Base-by-base conservation (phyloP, 2,329 filamentous ascomycete genomes). In the Pestalotiopsis sp. region DNA sequence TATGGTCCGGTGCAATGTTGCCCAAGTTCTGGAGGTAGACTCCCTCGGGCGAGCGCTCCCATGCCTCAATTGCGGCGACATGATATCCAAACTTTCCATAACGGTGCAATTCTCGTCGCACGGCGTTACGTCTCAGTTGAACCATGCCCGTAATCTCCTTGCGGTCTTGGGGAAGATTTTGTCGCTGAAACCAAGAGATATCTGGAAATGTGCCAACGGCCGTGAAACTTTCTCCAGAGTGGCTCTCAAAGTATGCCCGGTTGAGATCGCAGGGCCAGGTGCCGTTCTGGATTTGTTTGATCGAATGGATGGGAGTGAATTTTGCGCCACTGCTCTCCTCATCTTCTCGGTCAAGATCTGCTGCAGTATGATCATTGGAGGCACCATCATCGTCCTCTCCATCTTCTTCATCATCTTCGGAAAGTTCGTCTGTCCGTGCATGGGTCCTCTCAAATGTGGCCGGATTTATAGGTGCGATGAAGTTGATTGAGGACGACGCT, bases 21-120 rank as follows among this genome's bases (percentile, higher is more conserved):
- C 73, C 77, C 12, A 75, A 72, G 25, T 74, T 72, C 64, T 84
- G 74, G 13, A 81, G 64, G 13, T 76, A 76, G 20, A 70, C 74
- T 2, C 81, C 82, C 38, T 76, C 70, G 7, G 71, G 69, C 3
- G 82, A 82, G 64, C 82, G 75, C 72, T 89, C 87, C 80, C 86
- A 84, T 20, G 78, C 77, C 39, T 80, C 77, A 64, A 84, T 85
- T 9, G 79, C 79, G 38, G 81, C 78, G 20, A 77, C 69, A 27
- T 75, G 68, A 52, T 72, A 72, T 36, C 76, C 31, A 31, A 78
- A 77, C 25, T 73, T 70, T 27, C 73, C 74, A 61, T 76, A 77
- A 2, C 72, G 71, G 31, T 75, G 73, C 12, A 70, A 60, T 70
- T 72, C 75, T 27, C 49, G 61, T n/a, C 64, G 71, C 41, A 69